Conservation (phyloP, 352 stramenopile species). For the Phytophthora palmivora region DNA sequence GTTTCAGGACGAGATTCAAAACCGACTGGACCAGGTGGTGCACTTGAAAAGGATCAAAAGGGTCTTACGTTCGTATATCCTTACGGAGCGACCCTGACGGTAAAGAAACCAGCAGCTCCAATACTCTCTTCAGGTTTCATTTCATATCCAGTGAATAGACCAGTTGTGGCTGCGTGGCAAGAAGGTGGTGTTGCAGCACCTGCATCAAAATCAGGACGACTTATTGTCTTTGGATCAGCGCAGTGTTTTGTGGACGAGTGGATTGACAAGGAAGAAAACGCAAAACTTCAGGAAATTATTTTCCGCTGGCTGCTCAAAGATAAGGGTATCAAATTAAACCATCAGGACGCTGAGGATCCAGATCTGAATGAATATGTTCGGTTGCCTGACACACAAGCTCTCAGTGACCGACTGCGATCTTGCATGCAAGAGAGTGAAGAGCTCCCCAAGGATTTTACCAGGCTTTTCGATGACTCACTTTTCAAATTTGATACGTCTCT, state of each 20-base stretch:
- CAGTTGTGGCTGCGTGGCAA: slow-evolving; percentile 91
- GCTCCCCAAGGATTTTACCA: slow-evolving; percentile 94
- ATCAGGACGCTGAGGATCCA: slow-evolving; percentile 79
- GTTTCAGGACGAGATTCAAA: slow-evolving; percentile 32
- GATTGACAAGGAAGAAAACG: slow-evolving; percentile 96
- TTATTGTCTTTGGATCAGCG: slow-evolving; percentile 92
- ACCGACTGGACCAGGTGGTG: slow-evolving; percentile 42
- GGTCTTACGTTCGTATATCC: slow-evolving; percentile 96
- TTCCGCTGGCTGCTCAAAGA: slow-evolving; percentile 94
- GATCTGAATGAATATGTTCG: slow-evolving; percentile 91
- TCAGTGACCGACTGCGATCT: slow-evolving; percentile 92
- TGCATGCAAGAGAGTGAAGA: slow-evolving; percentile 96
- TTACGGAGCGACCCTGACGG: slow-evolving; percentile 93
- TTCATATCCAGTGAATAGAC: slow-evolving; percentile 96
- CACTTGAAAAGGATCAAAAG: slow-evolving; percentile 83
- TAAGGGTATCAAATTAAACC: slow-evolving; percentile 68
- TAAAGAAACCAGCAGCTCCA: slow-evolving; percentile 89
- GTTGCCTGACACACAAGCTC: slow-evolving; percentile 93
- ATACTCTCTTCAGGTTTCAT: slow-evolving; percentile 94
- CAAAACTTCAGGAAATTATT: slow-evolving; percentile 92
- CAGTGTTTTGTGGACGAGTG: slow-evolving; percentile 96
- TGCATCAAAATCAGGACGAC: slow-evolving; percentile 53
- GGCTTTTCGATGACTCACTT: slow-evolving; percentile 93
- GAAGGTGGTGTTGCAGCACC: slow-evolving; percentile 73
- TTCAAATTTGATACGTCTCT: slow-evolving; percentile 96